Evolutionary conservation across 2,329 filamentous ascomycete species (phyloP).

Genomic region (Proliferodiscus dingleyae): DNA sequence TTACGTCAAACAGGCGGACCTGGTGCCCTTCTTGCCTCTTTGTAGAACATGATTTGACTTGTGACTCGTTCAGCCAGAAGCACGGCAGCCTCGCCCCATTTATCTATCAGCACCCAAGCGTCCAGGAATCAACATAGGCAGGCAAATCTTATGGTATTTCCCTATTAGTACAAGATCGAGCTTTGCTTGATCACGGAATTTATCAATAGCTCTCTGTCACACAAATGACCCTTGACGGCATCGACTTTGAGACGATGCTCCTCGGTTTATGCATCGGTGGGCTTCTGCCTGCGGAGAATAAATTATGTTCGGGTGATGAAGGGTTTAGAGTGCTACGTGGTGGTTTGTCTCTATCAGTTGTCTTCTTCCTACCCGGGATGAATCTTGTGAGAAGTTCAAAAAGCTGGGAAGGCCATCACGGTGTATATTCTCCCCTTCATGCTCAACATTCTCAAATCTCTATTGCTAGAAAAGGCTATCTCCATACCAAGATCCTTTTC

Average conservation of each 20-base stretch:
- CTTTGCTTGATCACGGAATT: conserved; percentile 54
- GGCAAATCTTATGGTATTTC: no score
- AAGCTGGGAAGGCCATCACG: conserved; percentile 61
- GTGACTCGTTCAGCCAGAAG: no score
- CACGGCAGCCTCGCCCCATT: no score
- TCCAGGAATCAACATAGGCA: no score
- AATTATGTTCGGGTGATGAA: conserved; percentile 62
- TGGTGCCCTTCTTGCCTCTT: no score
- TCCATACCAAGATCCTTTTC: no score
- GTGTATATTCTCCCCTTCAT: conserved; percentile 70
- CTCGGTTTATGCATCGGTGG: conserved; percentile 57
- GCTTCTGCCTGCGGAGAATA: conserved; percentile 60
- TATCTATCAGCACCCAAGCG: no score
- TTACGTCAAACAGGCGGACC: no score
- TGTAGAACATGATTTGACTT: no score
- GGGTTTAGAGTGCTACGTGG: conserved; percentile 50
- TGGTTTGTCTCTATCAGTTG: conserved; percentile 16
- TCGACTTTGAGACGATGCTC: conserved; percentile 52
- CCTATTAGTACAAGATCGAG: conserved; percentile 57
- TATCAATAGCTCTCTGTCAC: conserved; percentile 58
- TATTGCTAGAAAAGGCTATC: conserved; percentile 61
- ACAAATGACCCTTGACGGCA: conserved; percentile 60
- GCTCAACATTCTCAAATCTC: conserved; percentile 60
- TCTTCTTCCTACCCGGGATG: conserved; percentile 36
- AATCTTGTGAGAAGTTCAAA: conserved; percentile 38